Evolutionary conservation across 257 asterid genomes (phyloP).

Genomic region (Striga asiatica): DNA sequence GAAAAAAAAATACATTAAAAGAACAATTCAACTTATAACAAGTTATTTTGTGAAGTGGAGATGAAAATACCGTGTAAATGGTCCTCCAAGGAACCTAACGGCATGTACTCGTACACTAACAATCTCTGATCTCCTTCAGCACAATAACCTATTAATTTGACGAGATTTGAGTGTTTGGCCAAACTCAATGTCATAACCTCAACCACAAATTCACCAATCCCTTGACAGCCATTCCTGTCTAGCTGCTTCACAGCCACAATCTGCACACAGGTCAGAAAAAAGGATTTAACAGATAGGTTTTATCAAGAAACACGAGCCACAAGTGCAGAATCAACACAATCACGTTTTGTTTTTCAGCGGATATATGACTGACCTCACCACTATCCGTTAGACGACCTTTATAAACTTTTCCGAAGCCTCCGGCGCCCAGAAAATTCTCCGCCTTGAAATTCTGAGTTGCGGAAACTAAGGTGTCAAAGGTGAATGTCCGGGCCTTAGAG

Average conservation of each 20-base stretch:
- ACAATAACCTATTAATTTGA: constrained; percentile 62
- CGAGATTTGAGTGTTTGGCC: constrained; percentile 69
- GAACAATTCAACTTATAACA: not conserved
- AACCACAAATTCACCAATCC: constrained; percentile 57
- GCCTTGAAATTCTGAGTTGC: constrained; percentile 35
- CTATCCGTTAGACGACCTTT: constrained; percentile 33
- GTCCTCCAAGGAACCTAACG: constrained; percentile 72
- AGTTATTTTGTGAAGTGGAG: not conserved
- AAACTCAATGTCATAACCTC: constrained; percentile 54
- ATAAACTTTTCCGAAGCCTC: constrained; percentile 52
- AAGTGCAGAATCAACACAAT: too few relatives aligned
- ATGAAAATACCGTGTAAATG: constrained; percentile 51
- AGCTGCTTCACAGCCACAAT: constrained; percentile 72
- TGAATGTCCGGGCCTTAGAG: constrained; percentile 18
- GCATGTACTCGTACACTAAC: constrained; percentile 77
- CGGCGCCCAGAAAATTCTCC: constrained; percentile 38
- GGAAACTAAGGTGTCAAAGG: constrained; percentile 15
- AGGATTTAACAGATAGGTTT: not conserved
- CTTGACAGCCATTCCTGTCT: constrained; percentile 64
- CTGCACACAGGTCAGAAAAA: constrained; percentile 24
- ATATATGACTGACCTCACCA: constrained; percentile 41
- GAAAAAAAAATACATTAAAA: not conserved
- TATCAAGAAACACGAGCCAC: not conserved
- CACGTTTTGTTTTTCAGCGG: too few relatives aligned
- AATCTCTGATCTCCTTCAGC: constrained; percentile 66